These are phyloP conservation scores for Diphasiastrum complanatum DNA, from an alignment of 83 land plant species.

Conservation along the genomic window DNA sequence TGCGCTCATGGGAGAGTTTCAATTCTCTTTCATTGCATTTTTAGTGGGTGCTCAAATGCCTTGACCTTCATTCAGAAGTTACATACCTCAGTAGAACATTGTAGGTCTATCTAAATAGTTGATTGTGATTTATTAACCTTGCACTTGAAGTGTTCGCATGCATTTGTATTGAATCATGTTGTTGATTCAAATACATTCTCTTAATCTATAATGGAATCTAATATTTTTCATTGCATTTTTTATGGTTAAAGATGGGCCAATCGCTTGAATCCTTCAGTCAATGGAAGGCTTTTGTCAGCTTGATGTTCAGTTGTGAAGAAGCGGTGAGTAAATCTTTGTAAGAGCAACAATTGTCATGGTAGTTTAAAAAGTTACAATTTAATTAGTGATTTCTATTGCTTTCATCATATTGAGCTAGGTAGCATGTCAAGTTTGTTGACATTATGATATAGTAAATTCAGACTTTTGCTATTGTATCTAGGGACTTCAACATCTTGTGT, in stretches of 20 bases:
- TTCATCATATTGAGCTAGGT: too few relatives aligned
- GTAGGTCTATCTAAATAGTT: not conserved
- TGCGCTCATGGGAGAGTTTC: slow-evolving; percentile 71
- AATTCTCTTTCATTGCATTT: slow-evolving; percentile 82
- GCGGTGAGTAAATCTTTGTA: slow-evolving; percentile 71
- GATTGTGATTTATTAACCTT: not conserved
- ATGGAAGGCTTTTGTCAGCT: slow-evolving; percentile 83
- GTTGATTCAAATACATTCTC: slow-evolving; percentile 3
- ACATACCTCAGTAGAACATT: not conserved
- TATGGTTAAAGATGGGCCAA: slow-evolving; percentile 76
- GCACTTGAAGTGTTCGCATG: not conserved
- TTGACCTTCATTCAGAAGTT: not conserved
- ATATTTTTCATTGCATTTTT: not conserved
- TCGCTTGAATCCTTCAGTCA: slow-evolving; percentile 90
- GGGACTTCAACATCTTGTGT: too few relatives aligned
- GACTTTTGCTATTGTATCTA: too few relatives aligned
- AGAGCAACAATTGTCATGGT: too few relatives aligned
- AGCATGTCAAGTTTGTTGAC: too few relatives aligned
- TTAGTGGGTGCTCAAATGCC: too few relatives aligned
- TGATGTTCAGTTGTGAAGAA: slow-evolving; percentile 58
- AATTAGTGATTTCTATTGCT: too few relatives aligned
- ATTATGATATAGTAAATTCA: too few relatives aligned
- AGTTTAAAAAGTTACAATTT: too few relatives aligned
- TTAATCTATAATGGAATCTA: not conserved
- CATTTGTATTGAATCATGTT: slow-evolving; percentile 1